Evolutionary conservation across 192 early-diverging fungal genomes (phyloP).

Genomic region (Cladochytrium replicatum): DNA sequence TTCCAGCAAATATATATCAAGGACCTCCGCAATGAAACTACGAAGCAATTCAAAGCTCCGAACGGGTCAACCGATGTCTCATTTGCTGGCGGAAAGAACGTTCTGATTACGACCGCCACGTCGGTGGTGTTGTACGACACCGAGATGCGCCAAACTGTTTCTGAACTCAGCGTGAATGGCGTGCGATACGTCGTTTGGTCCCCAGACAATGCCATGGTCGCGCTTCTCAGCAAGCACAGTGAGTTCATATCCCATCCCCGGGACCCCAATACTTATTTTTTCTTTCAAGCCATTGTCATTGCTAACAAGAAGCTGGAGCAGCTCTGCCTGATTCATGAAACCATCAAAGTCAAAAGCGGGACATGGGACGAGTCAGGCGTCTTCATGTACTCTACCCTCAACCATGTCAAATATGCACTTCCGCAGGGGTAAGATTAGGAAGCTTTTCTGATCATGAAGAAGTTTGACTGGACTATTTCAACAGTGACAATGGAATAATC

Average conservation of each 20-base stretch:
- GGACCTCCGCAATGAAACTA: conserved; percentile 75
- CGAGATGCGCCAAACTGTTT: conserved; percentile 63
- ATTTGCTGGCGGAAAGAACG: conserved; percentile 75
- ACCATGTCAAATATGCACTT: conserved; percentile 96
- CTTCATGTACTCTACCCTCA: conserved; percentile 91
- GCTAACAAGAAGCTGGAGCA: conserved; percentile 82
- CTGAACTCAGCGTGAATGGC: conserved; percentile 69
- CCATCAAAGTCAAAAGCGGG: conserved; percentile 96
- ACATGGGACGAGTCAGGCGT: conserved; percentile 90
- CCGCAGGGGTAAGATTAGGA: conserved; percentile 81
- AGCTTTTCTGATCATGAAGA: not conserved
- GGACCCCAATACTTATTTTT: too few species aligned
- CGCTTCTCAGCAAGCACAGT: conserved; percentile 94
- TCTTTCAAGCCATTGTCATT: conserved; percentile 69
- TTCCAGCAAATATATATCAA: conserved; percentile 69
- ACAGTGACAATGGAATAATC: conserved; percentile 90
- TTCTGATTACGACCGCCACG: conserved; percentile 72
- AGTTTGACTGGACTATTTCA: not conserved
- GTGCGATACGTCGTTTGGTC: conserved; percentile 96
- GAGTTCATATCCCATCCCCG: conserved; percentile 13
- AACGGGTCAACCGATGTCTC: conserved; percentile 76
- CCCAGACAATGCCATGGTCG: conserved; percentile 74
- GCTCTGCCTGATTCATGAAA: conserved; percentile 86
- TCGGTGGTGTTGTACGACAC: conserved; percentile 89
- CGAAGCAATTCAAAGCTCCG: conserved; percentile 81